Evolutionary conservation across 805 yeast genomes (phyloP).

Genomic region (Lipomyces sp.): DNA sequence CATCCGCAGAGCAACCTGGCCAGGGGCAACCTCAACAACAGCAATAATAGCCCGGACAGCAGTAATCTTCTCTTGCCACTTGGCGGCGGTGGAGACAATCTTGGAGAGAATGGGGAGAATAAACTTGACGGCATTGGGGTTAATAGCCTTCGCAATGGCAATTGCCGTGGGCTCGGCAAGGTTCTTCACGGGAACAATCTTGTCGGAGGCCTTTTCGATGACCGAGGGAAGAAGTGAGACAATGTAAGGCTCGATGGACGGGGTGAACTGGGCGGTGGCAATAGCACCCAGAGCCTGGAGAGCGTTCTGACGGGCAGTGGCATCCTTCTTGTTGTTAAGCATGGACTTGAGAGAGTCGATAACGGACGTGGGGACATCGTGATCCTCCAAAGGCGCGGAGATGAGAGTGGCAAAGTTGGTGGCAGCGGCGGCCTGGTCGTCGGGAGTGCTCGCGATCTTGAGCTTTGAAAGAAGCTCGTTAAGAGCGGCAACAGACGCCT

Average conservation of each 20-base stretch:
- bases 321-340: constrained; percentile 75
- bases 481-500: constrained; percentile 60
- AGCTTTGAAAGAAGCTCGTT: constrained; percentile 90
- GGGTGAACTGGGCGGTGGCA: constrained; percentile 70
- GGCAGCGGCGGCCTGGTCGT: constrained; percentile 81
- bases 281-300: constrained; percentile 81
- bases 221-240: constrained; percentile 72
- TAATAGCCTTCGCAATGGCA: constrained; percentile 75
- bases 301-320: constrained; percentile 64
- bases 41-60: constrained; percentile 78
- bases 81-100: constrained; percentile 62
- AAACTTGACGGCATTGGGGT: constrained; percentile 91
- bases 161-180: constrained; percentile 73
- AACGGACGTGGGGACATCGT: constrained; percentile 91
- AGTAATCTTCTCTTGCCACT: constrained; percentile 98
- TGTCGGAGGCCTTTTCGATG: constrained; percentile 83
- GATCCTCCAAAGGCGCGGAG: constrained; percentile 96
- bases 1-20: constrained; percentile 97
- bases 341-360: constrained; percentile 72
- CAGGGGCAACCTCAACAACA: constrained; percentile 91
- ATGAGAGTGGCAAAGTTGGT: constrained; percentile 86
- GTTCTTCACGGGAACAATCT: constrained; percentile 69
- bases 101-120: constrained; percentile 75
- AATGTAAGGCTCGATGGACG: constrained; percentile 94
- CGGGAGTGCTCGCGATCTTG: constrained; percentile 74